Evolutionary conservation across 148 eudicot genomes (phyloP), one percentile per base, ranked within the genome.

Genomic region (Amaranthus cruentus): DNA sequence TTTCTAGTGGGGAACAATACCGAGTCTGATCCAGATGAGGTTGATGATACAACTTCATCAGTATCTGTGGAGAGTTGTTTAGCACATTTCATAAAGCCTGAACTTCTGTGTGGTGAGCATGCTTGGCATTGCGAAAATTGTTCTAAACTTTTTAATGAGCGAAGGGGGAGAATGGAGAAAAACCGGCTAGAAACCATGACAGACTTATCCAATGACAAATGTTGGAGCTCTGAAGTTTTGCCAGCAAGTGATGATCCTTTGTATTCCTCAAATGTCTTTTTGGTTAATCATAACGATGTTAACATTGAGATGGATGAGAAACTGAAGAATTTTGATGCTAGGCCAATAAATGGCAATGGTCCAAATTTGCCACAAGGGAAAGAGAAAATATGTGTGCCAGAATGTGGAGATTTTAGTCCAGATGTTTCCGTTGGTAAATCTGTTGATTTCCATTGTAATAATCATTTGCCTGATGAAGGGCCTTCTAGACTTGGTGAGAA

Each of bases 71-170:
- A 92, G 86, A 86, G 87, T 72, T 95, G 99, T 81, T 83, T 95
- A 81, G 80, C 89, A 6, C 81, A 70, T 83, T 92, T 92, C 62
- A 90, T 82, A 48, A 90, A 88, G 83, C 85, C 88, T 11, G 98
- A 93, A 86, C 84, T 85, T 80, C 87, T 93, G 15, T 81, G 88
- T 52, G 88, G 79, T 53, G 96, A 90, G 52, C 98, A 93, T 81
- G 93, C 85, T 55, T 94, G 98, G 98, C 85, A 89, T 74, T 94
- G 98, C 83, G 98, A 91, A 73, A 91, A 89, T 74, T 94, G 98
- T 78, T 83, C 97, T 47, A 91, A 87, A 80, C 47, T 76, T 70
- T 15, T 86, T 54, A 83, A 63, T 47, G 82, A 90, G 76, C 74
- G 76, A 73, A 88, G 79, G 73, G 83, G 48, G 52, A 84, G 52